Conservation (phyloP, 371 early-diverging fungal species). For the Mucor indicus region DNA sequence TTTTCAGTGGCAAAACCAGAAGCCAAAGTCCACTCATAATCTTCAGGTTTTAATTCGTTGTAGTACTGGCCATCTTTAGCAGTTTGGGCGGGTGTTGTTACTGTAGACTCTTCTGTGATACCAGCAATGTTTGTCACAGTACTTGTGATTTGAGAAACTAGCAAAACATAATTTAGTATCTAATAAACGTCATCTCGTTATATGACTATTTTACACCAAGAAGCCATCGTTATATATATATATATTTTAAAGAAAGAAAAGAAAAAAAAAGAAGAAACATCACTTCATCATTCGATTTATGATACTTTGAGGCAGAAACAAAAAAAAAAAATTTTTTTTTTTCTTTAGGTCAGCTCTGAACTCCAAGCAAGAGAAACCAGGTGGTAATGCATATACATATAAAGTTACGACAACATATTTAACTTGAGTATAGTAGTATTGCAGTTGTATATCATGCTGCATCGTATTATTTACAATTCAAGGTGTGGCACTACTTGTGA, state of each 20-base stretch:
- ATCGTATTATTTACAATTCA: no score
- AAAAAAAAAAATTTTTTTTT: no score
- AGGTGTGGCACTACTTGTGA: no score
- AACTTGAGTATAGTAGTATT: no score
- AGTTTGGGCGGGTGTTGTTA: slow-evolving; percentile 55
- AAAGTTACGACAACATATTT: no score
- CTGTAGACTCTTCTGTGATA: slow-evolving; percentile 27
- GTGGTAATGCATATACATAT: no score
- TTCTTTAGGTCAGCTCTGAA: no score
- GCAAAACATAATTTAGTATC: background rate
- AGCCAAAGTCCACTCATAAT: slow-evolving; percentile 72
- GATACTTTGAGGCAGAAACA: no score
- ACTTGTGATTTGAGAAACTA: slow-evolving; percentile 49
- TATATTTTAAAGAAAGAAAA: background rate
- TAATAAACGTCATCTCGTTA: background rate
- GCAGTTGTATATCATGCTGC: no score
- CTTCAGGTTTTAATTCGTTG: slow-evolving; percentile 55
- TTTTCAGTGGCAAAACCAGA: slow-evolving; percentile 83
- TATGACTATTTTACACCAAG: background rate
- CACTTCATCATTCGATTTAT: no score
- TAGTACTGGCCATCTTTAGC: slow-evolving; percentile 56
- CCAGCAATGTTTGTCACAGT: slow-evolving; percentile 48
- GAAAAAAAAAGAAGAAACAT: background rate
- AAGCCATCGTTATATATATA: background rate
- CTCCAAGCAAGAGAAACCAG: no score